Evolutionary conservation across 148 eudicot genomes (phyloP).

Genomic region (Silene conica): DNA sequence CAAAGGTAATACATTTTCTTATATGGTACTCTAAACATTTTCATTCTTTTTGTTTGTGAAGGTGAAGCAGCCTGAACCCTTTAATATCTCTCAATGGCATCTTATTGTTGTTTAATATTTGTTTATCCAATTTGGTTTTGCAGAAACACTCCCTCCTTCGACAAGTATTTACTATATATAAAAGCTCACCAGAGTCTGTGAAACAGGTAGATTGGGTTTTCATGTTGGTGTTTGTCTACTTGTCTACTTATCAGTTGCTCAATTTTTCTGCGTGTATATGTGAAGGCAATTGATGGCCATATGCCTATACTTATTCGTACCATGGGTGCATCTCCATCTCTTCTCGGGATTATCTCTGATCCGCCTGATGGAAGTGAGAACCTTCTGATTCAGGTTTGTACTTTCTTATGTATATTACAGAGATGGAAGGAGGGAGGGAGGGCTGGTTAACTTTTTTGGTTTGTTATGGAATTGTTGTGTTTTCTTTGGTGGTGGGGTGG

Average conservation of each 20-base stretch:
- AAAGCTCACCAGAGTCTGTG: conserved; percentile 51
- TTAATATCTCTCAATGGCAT: background rate
- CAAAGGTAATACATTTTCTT: conserved; percentile 55
- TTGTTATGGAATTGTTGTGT: background rate
- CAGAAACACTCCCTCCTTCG: conserved; percentile 95
- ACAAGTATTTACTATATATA: conserved; percentile 61
- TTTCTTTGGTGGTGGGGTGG: background rate
- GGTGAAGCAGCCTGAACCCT: background rate
- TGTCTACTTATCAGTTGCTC: background rate
- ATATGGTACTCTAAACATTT: conserved; percentile 3
- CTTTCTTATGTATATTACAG: background rate
- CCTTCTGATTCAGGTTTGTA: conserved; percentile 68
- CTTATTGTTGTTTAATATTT: background rate
- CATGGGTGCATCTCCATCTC: conserved; percentile 73
- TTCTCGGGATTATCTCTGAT: conserved; percentile 77
- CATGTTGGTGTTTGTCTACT: background rate
- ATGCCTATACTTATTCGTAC: conserved; percentile 92
- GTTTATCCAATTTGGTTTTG: conserved; percentile 16
- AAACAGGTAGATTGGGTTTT: conserved; percentile 56
- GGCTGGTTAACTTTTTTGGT: background rate
- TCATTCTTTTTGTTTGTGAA: conserved; percentile 1
- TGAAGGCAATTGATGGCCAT: conserved; percentile 78
- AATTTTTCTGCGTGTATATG: background rate
- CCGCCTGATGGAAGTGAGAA: conserved; percentile 77
- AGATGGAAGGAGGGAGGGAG: background rate